phyloP scores from a whole-genome alignment of 257 asterid genomes.

The Capsicum pubescens region DNA sequence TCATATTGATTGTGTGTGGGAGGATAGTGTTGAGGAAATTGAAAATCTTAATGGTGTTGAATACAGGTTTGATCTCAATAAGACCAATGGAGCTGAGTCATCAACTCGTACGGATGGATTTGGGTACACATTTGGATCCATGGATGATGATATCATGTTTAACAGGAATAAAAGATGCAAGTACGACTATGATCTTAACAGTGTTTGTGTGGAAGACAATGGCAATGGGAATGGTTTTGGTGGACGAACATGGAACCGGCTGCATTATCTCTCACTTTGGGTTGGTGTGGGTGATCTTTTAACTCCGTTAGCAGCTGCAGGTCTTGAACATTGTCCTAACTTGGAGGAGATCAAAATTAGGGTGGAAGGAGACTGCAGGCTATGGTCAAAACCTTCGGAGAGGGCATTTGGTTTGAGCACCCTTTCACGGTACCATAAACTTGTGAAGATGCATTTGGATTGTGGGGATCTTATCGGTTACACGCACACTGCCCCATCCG shows the following conservation, averaged over 20 bases:
- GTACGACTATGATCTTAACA: constrained; percentile 53
- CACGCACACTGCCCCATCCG: constrained; percentile 84
- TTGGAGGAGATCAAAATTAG: constrained; percentile 82
- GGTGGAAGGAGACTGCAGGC: constrained; percentile 90
- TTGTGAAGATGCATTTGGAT: constrained; percentile 75
- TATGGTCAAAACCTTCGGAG: constrained; percentile 54
- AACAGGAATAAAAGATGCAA: constrained; percentile 48
- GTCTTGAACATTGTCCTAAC: constrained; percentile 75
- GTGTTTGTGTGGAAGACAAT: constrained; percentile 38
- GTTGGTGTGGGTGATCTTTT: constrained; percentile 76
- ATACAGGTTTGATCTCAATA: constrained; percentile 52
- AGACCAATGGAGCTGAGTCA: constrained; percentile 45
- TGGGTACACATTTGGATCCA: constrained; percentile 16
- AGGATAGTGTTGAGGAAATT: constrained; percentile 50
- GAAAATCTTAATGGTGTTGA: constrained; percentile 49
- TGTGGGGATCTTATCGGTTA: constrained; percentile 84
- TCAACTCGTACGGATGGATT: constrained; percentile 31
- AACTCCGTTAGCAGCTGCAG: constrained; percentile 58
- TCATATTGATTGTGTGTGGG: constrained; percentile 88
- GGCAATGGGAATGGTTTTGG: constrained; percentile 41
- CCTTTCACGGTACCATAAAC: constrained; percentile 53
- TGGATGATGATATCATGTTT: constrained; percentile 36
- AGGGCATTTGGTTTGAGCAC: constrained; percentile 66
- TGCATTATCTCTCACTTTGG: constrained; percentile 75
- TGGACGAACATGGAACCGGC: constrained; percentile 61